These are phyloP conservation scores for Blastobotrys buckinghamii DNA, from an alignment of 1,139 yeast genomes.

Conservation along the genomic window DNA sequence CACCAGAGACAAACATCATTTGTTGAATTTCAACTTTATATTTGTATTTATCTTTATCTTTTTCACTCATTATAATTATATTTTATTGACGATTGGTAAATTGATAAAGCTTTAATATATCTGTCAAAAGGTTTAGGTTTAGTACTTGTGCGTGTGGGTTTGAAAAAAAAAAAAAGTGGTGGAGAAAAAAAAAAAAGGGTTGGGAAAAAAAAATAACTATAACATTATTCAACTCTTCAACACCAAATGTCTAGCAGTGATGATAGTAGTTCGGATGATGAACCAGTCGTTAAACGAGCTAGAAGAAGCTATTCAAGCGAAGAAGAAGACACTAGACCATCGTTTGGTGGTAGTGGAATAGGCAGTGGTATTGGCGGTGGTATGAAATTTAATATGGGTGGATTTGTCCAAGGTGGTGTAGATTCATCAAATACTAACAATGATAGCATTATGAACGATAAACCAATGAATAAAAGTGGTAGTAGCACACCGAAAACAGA, in stretches of 20 bases:
- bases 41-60: constrained; percentile 23
- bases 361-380: neutral
- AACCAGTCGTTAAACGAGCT: constrained; percentile 3
- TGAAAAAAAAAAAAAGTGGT: neutral
- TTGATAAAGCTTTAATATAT: neutral
- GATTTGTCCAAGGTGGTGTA: constrained; percentile 7
- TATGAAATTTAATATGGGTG: constrained; percentile 7
- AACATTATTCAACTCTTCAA: neutral
- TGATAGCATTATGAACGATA: neutral
- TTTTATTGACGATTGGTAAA: neutral
- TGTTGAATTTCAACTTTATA: constrained; percentile 32
- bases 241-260: constrained; percentile 8
- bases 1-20: constrained; percentile 99
- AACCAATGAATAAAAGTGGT: neutral
- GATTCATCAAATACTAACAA: neutral
- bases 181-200: neutral
- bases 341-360: neutral
- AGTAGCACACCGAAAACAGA: constrained; percentile 2
- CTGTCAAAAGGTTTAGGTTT: neutral
- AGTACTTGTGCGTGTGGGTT: too few species aligned
- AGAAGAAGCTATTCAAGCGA: neutral
- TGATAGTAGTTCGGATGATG: constrained; percentile 1
- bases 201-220: neutral
- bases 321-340: constrained; percentile 2
- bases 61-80: constrained; percentile 8